Percentiles rank a stretch among this genome's conserved stretches.
phyloP scores from a whole-genome alignment of 805 yeast genomes.

The Scheffersomyces amazonensis region DNA sequence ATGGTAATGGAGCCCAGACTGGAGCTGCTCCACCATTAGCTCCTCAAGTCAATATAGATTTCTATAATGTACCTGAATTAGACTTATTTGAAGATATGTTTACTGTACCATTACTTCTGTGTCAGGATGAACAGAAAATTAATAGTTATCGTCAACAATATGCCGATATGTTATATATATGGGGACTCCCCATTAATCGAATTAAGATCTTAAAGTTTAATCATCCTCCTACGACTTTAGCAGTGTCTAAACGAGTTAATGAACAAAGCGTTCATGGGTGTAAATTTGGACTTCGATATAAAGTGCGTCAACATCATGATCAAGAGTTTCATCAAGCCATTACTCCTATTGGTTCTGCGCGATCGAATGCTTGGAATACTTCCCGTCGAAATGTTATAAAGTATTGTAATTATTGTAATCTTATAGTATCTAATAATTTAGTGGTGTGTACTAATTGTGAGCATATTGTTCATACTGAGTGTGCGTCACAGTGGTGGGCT shows the following conservation, averaged over 20 bases:
- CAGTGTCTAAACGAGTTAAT: constrained; percentile 1
- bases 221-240: constrained; percentile 29
- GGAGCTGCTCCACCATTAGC: constrained; percentile 17
- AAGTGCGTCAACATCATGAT: constrained; percentile 13
- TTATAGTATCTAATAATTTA: constrained; percentile 56
- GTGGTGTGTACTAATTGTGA: constrained; percentile 72
- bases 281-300: constrained; percentile 25
- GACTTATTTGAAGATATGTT: constrained; percentile 45
- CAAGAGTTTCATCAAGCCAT: constrained; percentile 22
- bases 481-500: constrained; percentile 83
- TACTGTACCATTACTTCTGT: constrained; percentile 37
- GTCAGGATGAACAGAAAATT: constrained; percentile 34
- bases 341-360: constrained; percentile 20
- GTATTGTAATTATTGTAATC: constrained; percentile 66
- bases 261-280: constrained; percentile 30
- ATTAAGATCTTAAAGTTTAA: constrained; percentile 76
- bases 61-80: constrained; percentile 42
- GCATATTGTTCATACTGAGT: constrained; percentile 73
- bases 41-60: constrained; percentile 48
- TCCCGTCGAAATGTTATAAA: constrained; percentile 21
- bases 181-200: constrained; percentile 84
- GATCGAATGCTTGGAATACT: constrained; percentile 30
- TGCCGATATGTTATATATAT: constrained; percentile 69
- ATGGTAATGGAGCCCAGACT: constrained; percentile 13
- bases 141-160: constrained; percentile 59